A percentile compares a stretch with the other conserved stretches of the same genome.
These are phyloP conservation scores for Panicum virgatum DNA, from an alignment of 202 grass and related monocot genomes.

Conservation along the genomic window DNA sequence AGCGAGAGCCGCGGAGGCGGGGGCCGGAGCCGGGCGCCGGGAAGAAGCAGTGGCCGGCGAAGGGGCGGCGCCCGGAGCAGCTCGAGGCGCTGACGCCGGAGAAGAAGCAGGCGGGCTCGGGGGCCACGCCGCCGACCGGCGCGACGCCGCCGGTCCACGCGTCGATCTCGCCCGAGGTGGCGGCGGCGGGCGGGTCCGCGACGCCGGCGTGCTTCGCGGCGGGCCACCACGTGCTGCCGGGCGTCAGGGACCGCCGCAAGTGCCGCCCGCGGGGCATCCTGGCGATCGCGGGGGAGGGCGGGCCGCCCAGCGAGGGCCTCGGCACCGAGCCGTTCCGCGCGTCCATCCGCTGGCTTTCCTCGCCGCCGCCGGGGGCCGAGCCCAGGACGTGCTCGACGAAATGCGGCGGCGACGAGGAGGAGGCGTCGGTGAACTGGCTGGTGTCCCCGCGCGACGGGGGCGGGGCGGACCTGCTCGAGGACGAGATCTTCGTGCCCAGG, in stretches of 20 bases:
- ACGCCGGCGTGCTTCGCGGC: slow-evolving; percentile 85
- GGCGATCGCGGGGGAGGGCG: slow-evolving; percentile 45
- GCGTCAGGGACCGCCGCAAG: slow-evolving; percentile 77
- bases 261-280: slow-evolving; percentile 80
- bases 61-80: neutral
- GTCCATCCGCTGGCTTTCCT: slow-evolving; percentile 85
- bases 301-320: slow-evolving; percentile 29
- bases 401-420: slow-evolving; percentile 43
- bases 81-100: slow-evolving; percentile 53
- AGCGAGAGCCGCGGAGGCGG: neutral
- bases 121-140: slow-evolving; percentile 33
- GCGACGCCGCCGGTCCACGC: slow-evolving; percentile 77
- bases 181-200: slow-evolving; percentile 39
- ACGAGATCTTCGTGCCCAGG: slow-evolving; percentile 48
- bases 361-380: slow-evolving; percentile 49
- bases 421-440: slow-evolving; percentile 59
- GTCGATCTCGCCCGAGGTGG: slow-evolving; percentile 88
- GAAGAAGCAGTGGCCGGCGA: slow-evolving; percentile 7
- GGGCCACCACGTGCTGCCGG: slow-evolving; percentile 64
- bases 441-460: slow-evolving; percentile 44
- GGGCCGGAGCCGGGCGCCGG: neutral
- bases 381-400: slow-evolving; percentile 36
- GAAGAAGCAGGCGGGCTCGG: slow-evolving; percentile 49
- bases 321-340: slow-evolving; percentile 43
- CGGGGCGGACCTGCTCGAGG: slow-evolving; percentile 6